Evolutionary conservation across 2,329 filamentous ascomycete genomes (phyloP), one percentile per base, ranked within the genome.

Genomic region (Seiridium unicorne): DNA sequence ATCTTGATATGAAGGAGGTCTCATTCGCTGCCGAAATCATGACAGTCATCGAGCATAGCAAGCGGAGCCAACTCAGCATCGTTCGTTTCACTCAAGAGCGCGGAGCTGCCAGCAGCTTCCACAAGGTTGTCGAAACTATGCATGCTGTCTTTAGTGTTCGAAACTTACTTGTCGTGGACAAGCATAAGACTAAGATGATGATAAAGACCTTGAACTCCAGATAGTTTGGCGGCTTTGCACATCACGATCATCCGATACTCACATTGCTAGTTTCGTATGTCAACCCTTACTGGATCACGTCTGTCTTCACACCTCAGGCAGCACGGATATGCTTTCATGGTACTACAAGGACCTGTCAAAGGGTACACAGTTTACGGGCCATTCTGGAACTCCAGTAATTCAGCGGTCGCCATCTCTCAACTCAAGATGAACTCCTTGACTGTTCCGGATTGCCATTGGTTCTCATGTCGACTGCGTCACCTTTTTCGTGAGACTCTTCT

Each of bases 41-140:
- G 78, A 92, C 90, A 1, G 89, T 96, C 44, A 89, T 96, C 63
- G 91, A 97, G 76, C 90, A 95, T 70, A 91, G 91, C 53, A 89
- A 86, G 68, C 88, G 87, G 64, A 88, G 86, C 51, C 89, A 89
- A 51, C 83, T 97, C 58, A 91, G 89, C 72, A 87, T 97, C 64
- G 87, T 91, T 36, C 89, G 92, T 42, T 92, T 97, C 73, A 94
- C 91, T 1, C 93, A 97, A 70, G 92, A 95, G 70, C 89, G 89
- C 60, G 95, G 94, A n/a, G 93, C 94, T 1, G 93, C 92, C 44
- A 95, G 90, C 68, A 95, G 90, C 66, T 96, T 98, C 77, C 85
- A 92, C 72, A 88, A 87, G 70, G 90, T 97, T 8, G 85, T 96
- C 34, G 89, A 93, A 61, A 89, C 90, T 3, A 81, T 97, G 67